Evolutionary conservation across 192 early-diverging fungal species (phyloP).

Genomic region (Kickxella alabastrina): DNA sequence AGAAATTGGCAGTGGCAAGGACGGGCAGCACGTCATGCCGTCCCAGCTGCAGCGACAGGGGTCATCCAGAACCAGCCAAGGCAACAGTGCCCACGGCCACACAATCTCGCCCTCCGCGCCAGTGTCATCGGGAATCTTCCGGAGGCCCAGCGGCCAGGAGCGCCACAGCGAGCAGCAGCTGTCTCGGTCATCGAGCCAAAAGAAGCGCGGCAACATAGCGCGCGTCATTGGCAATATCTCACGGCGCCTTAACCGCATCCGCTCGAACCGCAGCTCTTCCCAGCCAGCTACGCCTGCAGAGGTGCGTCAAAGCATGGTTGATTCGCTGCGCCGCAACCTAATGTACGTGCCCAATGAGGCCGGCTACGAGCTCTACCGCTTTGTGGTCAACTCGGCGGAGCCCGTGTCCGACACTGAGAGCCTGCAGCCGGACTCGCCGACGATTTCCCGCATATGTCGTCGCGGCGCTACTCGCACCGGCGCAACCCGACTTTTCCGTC

Average conservation of each 20-base stretch:
- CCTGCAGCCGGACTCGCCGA: constrained; percentile 31
- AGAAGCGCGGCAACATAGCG: constrained; percentile 25
- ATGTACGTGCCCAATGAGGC: constrained; percentile 14
- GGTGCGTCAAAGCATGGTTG: constrained; percentile 33
- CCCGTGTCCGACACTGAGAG: constrained; percentile 42
- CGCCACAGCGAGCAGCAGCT: neutral
- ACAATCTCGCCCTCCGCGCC: constrained; percentile 22
- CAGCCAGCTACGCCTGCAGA: constrained; percentile 48
- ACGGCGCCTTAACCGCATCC: constrained; percentile 32
- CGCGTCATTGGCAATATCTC: constrained; percentile 45
- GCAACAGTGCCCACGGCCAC: constrained; percentile 1
- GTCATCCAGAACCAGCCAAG: constrained; percentile 1
- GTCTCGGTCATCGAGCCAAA: constrained; percentile 5
- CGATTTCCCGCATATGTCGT: constrained; percentile 20
- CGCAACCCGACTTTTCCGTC: constrained; percentile 31
- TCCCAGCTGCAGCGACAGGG: constrained; percentile 1
- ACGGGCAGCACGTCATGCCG: too few relatives aligned
- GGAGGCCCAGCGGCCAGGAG: constrained; percentile 11
- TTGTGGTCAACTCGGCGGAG: constrained; percentile 38
- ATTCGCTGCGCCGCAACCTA: constrained; percentile 35
- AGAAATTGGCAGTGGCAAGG: too few relatives aligned
- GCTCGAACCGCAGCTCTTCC: constrained; percentile 41
- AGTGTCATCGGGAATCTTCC: constrained; percentile 23
- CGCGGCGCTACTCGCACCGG: constrained; percentile 16
- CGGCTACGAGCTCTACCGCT: constrained; percentile 35